These are phyloP conservation scores for Exophiala xenobiotica DNA, from an alignment of 2,329 filamentous ascomycete genomes.

Conservation along the genomic window DNA sequence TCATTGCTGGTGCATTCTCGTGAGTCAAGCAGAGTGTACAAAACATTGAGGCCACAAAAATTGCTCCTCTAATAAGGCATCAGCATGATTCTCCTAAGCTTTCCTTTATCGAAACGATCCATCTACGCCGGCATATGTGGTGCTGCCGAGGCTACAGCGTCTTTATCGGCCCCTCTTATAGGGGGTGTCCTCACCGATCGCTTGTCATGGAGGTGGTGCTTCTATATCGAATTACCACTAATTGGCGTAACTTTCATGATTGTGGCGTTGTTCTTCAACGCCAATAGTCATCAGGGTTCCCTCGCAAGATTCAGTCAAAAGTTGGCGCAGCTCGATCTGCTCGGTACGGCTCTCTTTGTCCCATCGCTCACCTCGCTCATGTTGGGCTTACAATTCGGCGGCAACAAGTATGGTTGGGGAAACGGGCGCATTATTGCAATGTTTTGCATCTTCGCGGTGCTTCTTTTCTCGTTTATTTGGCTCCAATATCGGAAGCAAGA, in stretches of 20 bases:
- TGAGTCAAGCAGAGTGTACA: too few species aligned
- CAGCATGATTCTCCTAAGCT: too few species aligned
- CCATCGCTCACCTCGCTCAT: not conserved
- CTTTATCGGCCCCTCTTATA: slow-evolving; percentile 50
- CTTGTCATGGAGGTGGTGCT: not conserved
- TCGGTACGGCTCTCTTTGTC: not conserved
- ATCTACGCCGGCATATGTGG: too few species aligned
- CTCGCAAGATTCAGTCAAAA: not conserved
- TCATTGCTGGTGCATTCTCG: too few species aligned
- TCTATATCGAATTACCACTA: not conserved
- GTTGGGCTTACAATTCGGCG: not conserved
- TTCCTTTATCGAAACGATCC: too few species aligned
- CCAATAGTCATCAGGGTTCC: not conserved
- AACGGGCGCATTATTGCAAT: not conserved
- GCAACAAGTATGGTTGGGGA: not conserved
- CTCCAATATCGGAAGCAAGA: too few species aligned
- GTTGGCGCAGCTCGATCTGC: not conserved
- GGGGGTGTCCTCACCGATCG: not conserved
- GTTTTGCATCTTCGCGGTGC: not conserved
- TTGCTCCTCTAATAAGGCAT: too few species aligned
- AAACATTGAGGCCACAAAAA: too few species aligned
- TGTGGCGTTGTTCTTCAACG: not conserved
- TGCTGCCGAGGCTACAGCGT: too few species aligned
- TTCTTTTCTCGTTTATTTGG: not conserved
- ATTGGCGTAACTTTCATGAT: not conserved